These are phyloP conservation scores for Theobroma grandiflorum DNA, from an alignment of 441 rosid species.

Conservation along the genomic window DNA sequence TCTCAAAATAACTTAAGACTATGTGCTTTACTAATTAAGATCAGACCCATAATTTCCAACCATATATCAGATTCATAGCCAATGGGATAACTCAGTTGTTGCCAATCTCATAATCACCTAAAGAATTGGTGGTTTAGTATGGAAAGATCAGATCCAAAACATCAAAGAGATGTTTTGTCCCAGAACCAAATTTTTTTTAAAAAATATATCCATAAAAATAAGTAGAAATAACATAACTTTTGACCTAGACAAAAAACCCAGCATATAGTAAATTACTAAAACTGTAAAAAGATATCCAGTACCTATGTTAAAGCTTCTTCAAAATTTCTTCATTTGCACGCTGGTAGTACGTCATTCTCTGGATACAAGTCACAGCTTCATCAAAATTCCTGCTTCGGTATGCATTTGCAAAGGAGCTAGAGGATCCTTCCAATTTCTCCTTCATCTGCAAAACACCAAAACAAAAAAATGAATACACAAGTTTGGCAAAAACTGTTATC, in stretches of 20 bases:
- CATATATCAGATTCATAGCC: not conserved
- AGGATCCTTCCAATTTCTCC: conserved; percentile 70
- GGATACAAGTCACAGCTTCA: conserved; percentile 72
- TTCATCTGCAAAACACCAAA: conserved; percentile 57
- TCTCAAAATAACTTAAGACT: not conserved
- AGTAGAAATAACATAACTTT: not conserved
- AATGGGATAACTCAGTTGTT: not conserved
- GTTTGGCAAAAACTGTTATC: not conserved
- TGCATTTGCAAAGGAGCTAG: conserved; percentile 66
- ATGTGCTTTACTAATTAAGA: conserved; percentile 5
- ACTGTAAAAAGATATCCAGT: not conserved
- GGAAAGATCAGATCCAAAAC: not conserved
- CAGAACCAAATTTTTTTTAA: not conserved
- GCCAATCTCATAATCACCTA: conserved; percentile 5
- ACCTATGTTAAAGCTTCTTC: conserved; percentile 72
- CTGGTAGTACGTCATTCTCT: conserved; percentile 88
- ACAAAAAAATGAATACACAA: not conserved
- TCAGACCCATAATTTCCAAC: conserved; percentile 1
- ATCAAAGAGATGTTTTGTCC: not conserved
- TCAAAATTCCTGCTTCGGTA: conserved; percentile 60
- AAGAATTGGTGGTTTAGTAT: not conserved
- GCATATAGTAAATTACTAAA: not conserved
- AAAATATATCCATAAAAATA: not conserved
- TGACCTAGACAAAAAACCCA: not conserved
- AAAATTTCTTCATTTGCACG: conserved; percentile 82